Conservation (phyloP, 2,329 filamentous ascomycete genomes). For the Xylaria sp. region DNA sequence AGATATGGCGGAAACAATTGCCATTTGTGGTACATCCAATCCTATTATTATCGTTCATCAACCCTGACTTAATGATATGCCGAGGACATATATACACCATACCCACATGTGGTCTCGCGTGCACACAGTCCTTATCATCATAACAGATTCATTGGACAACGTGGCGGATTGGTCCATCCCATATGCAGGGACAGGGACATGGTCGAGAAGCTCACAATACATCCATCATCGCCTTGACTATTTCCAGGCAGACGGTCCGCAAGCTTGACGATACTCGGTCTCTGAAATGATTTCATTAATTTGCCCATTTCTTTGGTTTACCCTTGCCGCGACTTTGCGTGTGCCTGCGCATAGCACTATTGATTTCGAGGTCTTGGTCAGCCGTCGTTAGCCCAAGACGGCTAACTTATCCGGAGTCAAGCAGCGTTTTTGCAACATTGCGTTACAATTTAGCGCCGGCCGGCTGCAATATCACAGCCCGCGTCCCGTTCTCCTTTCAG, state of each 20-base stretch:
- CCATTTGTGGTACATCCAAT: constrained; percentile 14
- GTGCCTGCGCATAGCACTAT: constrained; percentile 33
- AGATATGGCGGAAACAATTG: constrained; percentile 9
- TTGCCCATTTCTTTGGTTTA: constrained; percentile 5
- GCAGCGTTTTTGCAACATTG: constrained; percentile 30
- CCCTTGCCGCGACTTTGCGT: constrained; percentile 22
- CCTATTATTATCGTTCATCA: constrained; percentile 16
- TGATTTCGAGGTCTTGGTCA: constrained; percentile 37
- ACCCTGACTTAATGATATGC: constrained; percentile 14
- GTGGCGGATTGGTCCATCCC: constrained; percentile 18
- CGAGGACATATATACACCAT: constrained; percentile 13
- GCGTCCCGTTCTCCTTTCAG: constrained; percentile 17
- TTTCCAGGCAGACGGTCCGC: constrained; percentile 32
- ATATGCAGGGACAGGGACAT: constrained; percentile 22
- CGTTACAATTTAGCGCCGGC: constrained; percentile 34
- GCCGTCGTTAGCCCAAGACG: constrained; percentile 32
- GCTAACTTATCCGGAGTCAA: constrained; percentile 29
- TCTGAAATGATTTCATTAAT: constrained; percentile 16
- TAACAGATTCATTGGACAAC: constrained; percentile 29
- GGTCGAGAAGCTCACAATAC: background rate
- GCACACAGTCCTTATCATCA: constrained; percentile 20
- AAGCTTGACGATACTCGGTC: constrained; percentile 21
- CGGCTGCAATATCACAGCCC: constrained; percentile 31
- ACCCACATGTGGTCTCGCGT: constrained; percentile 18
- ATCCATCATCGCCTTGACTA: constrained; percentile 14